A percentile compares a stretch with the other conserved stretches of the same genome.
Evolutionary conservation across 2,329 filamentous ascomycete genomes (phyloP).

Genomic region (Trichoderma sp.): DNA sequence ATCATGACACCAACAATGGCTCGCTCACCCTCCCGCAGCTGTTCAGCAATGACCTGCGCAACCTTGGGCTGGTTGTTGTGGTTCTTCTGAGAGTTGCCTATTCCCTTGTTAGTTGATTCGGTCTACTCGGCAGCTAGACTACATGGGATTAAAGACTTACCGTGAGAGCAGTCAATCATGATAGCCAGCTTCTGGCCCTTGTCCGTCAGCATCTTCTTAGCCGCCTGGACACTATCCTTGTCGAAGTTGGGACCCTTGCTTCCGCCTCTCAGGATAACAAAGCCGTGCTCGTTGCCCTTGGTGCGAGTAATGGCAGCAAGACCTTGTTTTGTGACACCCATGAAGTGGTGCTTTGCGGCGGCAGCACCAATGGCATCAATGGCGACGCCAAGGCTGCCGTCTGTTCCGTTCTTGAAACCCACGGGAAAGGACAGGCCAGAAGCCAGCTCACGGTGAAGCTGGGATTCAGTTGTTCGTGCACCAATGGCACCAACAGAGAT

Average conservation of each 20-base stretch:
- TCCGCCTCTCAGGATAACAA: slow-evolving; percentile 91
- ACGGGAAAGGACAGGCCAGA: slow-evolving; percentile 95
- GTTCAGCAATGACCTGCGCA: slow-evolving; percentile 74
- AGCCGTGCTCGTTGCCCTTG: slow-evolving; percentile 91
- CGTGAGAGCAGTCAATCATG: slow-evolving; percentile 99
- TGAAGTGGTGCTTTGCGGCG: slow-evolving; percentile 88
- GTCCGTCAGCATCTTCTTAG: slow-evolving; percentile 73
- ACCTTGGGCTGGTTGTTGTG: slow-evolving; percentile 97
- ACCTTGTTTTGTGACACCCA: slow-evolving; percentile 97
- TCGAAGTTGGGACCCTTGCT: slow-evolving; percentile 93
- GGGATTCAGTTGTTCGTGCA: slow-evolving; percentile 92
- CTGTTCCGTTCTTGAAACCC: slow-evolving; percentile 99
- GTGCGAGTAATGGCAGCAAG: slow-evolving; percentile 93
- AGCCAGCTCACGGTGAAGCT: slow-evolving; percentile 92
- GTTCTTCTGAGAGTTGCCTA: slow-evolving; percentile 95
- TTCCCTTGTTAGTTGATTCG: slow-evolving; percentile 12
- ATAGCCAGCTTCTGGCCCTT: slow-evolving; percentile 85
- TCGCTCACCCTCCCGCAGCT: slow-evolving; percentile 81
- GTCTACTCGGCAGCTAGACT: background rate
- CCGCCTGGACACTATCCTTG: slow-evolving; percentile 72
- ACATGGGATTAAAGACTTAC: slow-evolving; percentile 45
- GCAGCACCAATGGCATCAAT: slow-evolving; percentile 94
- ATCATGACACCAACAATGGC: slow-evolving; percentile 97
- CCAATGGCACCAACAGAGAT: slow-evolving; percentile 95
- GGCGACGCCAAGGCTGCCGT: slow-evolving; percentile 83